Base-by-base conservation (phyloP, 164 flowering plant species). In the Nymphaea thermarum region DNA sequence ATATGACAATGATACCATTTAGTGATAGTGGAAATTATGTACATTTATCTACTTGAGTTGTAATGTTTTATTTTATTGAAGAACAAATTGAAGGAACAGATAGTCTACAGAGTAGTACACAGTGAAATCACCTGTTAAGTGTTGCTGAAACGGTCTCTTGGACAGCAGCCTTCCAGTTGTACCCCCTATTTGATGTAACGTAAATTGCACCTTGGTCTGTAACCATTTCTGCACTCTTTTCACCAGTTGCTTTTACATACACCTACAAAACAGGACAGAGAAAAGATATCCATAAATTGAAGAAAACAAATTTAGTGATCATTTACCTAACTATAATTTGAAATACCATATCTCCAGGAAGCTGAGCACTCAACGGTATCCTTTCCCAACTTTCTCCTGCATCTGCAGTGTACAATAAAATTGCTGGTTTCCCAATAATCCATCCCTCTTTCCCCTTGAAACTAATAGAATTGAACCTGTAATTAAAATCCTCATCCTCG, bases 121-220 rank as follows among this genome's bases (percentile, higher is more conserved):
- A 25, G 36, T 25, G 36, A 73, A 75, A 69, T 25, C 77, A 91
- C 98, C 97, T 83, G 65, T 93, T 94, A 65, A 91, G 87, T 74
- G 98, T 94, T 64, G 98, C 98, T 55, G 98, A 94, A 69, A 91
- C 98, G 66, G 97, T 88, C 80, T 94, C 98, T 77, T 91, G 98
- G 68, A 91, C 87, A 57, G 98, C 90, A 72, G 98, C 98, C 75
- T 71, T 89, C 98, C 98, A 94, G 72, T 94, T 94, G 81, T 89
- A 91, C 71, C 98, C 98, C 75, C 82, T 86, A 70, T 94, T 94
- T 70, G 97, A 81, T 62, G 98, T 89, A 71, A 84, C 74, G 78
- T 94, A 94, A 62, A 94, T 94, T 62, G 96, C 98, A 69, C 98
- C 98, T 81, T 94, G 74, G 71, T 91, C 96, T 43, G 98, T 94